Percentiles rank a stretch among this genome's conserved stretches.
phyloP scores from a whole-genome alignment of 2,329 filamentous ascomycete species.

The Trematosphaeria pertusa region DNA sequence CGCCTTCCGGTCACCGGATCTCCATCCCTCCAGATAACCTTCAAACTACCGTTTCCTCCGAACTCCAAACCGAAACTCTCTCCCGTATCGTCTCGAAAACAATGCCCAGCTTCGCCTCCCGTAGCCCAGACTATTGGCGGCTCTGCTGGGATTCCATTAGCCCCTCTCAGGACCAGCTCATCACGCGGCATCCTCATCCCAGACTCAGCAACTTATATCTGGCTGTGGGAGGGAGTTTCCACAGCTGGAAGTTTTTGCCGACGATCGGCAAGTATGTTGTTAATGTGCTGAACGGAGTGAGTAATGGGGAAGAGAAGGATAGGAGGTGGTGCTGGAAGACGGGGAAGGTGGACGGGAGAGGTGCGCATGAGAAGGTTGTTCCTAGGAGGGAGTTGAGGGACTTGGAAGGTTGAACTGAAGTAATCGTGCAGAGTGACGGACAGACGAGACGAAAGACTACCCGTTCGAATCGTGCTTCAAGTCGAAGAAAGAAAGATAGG shows the following conservation, averaged over 20 bases:
- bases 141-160: slow-evolving; percentile 68
- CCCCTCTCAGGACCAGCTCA: slow-evolving; percentile 68
- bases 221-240: slow-evolving; percentile 67
- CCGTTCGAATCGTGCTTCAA: too few species aligned
- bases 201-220: slow-evolving; percentile 62
- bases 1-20: slow-evolving; percentile 58
- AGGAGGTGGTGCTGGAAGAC: slow-evolving; percentile 45
- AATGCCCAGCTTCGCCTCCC: slow-evolving; percentile 43
- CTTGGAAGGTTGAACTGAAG: not conserved
- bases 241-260: slow-evolving; percentile 71
- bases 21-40: slow-evolving; percentile 57
- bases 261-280: slow-evolving; percentile 67
- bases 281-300: slow-evolving; percentile 46
- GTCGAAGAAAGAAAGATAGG: too few species aligned
- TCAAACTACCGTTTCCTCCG: slow-evolving; percentile 52
- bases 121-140: slow-evolving; percentile 52
- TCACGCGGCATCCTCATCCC: slow-evolving; percentile 60
- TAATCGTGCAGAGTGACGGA: not conserved
- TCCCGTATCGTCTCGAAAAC: slow-evolving; percentile 33
- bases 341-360: slow-evolving; percentile 18
- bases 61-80: slow-evolving; percentile 54
- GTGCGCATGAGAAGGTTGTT: slow-evolving; percentile 8
- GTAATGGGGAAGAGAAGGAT: slow-evolving; percentile 48
- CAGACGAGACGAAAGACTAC: too few species aligned
- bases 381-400: slow-evolving; percentile 1